A percentile compares a stretch with the other conserved stretches of the same genome.
phyloP scores from a whole-genome alignment of 371 early-diverging fungal genomes.

The Mortierella sp. region DNA sequence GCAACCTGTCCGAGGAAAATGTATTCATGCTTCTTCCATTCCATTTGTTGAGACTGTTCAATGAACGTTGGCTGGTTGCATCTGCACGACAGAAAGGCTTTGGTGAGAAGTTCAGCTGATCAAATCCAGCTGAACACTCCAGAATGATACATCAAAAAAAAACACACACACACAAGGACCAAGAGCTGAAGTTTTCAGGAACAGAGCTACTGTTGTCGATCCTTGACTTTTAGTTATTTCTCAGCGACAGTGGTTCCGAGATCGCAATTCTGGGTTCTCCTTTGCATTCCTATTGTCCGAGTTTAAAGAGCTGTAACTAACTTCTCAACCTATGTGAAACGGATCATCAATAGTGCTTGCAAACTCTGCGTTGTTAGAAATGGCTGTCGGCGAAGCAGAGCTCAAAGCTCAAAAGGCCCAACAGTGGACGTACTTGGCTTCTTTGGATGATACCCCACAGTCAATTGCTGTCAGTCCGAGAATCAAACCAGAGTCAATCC shows the following conservation, averaged over 20 bases:
- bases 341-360: conserved; percentile 38
- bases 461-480: conserved; percentile 32
- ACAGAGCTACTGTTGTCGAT: neutral
- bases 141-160: no score
- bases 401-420: conserved; percentile 18
- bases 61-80: no score
- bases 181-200: neutral
- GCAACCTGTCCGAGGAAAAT: no score
- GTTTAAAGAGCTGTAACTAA: neutral
- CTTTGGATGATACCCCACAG: conserved; percentile 52
- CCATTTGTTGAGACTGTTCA: no score
- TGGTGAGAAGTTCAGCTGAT: no score
- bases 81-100: no score
- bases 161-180: no score
- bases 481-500: conserved; percentile 40
- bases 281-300: neutral
- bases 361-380: conserved; percentile 51
- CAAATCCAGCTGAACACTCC: neutral
- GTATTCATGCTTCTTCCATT: no score
- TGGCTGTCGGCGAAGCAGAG: conserved; percentile 48
- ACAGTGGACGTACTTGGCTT: conserved; percentile 28
- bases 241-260: no score
- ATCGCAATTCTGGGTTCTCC: no score
- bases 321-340: neutral
- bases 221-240: neutral